Evolutionary conservation across 345 rosid species (phyloP).

Genomic region (Arabis alpina): DNA sequence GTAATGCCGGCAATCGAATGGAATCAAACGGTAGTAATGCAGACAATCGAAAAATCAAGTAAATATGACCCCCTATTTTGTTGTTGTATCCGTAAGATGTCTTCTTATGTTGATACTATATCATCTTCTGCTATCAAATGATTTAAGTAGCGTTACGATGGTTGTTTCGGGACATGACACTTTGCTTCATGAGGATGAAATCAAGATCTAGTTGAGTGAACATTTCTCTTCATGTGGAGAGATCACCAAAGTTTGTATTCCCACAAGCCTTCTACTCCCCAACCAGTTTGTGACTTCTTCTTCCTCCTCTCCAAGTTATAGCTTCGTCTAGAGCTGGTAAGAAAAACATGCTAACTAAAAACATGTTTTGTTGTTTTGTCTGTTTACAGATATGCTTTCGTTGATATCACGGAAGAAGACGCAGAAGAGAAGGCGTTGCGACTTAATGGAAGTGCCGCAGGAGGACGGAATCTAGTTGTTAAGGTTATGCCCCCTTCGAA

Average conservation of each 20-base stretch:
- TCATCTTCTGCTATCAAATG: too few species aligned
- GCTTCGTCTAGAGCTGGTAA: too few species aligned
- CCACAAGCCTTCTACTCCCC: not conserved
- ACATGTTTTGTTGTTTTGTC: not conserved
- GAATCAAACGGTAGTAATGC: too few species aligned
- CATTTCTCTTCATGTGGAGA: not conserved
- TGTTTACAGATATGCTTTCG: not conserved
- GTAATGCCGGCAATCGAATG: too few species aligned
- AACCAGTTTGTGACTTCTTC: not conserved
- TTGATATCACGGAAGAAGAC: not conserved
- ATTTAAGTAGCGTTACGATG: not conserved
- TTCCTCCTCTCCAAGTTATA: too few species aligned
- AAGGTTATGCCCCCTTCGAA: not conserved
- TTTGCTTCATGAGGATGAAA: not conserved
- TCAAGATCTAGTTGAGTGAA: not conserved
- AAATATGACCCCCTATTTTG: too few species aligned
- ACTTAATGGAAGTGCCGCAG: not conserved
- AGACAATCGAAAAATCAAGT: too few species aligned
- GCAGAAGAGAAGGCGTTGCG: not conserved
- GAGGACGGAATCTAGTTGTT: not conserved
- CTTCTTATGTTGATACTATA: too few species aligned
- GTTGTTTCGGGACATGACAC: not conserved
- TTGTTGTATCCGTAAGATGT: too few species aligned
- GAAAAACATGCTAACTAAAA: too few species aligned
- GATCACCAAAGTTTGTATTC: not conserved